Conservation (phyloP, 2,329 filamentous ascomycete genomes). For the Arthroderma sp. region DNA sequence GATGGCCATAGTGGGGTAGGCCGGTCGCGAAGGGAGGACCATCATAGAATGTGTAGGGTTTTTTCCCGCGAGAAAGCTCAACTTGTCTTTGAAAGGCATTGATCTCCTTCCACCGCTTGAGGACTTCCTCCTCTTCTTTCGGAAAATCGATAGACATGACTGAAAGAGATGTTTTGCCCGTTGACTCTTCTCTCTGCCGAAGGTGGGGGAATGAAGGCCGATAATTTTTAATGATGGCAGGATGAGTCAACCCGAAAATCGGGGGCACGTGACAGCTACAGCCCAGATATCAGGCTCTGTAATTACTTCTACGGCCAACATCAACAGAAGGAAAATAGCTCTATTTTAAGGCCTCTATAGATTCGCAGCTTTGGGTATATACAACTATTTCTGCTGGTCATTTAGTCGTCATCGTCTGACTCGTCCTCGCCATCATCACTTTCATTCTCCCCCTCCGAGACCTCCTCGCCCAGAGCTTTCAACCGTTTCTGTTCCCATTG, state of each 20-base stretch:
- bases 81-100: conserved; percentile 81
- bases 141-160: conserved; percentile 84
- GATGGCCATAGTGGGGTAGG: conserved; percentile 57
- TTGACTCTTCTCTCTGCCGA: not conserved
- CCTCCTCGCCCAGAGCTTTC: conserved; percentile 51
- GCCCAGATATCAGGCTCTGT: too few species aligned
- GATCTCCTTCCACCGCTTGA: conserved; percentile 81
- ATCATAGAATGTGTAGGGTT: conserved; percentile 91
- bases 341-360: not conserved
- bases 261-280: too few species aligned
- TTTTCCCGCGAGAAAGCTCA: conserved; percentile 68
- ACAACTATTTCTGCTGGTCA: not conserved
- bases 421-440: conserved; percentile 41
- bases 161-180: conserved; percentile 14
- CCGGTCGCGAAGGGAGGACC: conserved; percentile 67
- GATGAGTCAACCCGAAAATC: too few species aligned
- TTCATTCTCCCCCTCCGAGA: conserved; percentile 61
- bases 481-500: conserved; percentile 44
- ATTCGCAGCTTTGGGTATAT: too few species aligned
- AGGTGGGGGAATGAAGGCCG: not conserved
- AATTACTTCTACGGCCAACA: too few species aligned
- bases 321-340: not conserved
- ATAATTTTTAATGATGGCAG: not conserved
- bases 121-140: conserved; percentile 73
- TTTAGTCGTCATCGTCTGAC: conserved; percentile 17